Conservation (phyloP, 2,329 filamentous ascomycete genomes). For the Neocucurbitaria cava region DNA sequence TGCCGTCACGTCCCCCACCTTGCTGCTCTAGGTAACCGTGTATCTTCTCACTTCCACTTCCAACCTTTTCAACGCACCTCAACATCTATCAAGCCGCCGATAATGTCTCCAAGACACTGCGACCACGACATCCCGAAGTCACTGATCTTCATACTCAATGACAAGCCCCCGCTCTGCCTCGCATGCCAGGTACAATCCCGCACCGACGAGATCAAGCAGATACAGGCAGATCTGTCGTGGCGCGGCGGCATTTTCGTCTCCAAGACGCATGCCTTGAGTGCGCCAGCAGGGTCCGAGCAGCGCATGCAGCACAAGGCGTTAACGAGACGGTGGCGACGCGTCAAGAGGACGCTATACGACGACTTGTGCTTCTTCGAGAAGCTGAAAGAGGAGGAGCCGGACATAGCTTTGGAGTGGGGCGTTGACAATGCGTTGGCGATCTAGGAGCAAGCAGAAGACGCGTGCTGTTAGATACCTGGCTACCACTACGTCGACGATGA, state of each 20-base stretch:
- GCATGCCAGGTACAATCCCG: constrained; percentile 9
- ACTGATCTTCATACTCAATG: background rate
- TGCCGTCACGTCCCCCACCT: too few species aligned
- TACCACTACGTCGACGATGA: background rate
- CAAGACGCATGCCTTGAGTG: background rate
- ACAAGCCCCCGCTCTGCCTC: constrained; percentile 1
- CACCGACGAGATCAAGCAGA: constrained; percentile 11
- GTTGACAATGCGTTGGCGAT: background rate
- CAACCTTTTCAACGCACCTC: too few species aligned
- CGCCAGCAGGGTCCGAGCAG: background rate
- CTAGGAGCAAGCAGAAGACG: background rate
- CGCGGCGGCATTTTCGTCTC: constrained; percentile 21
- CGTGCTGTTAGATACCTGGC: background rate
- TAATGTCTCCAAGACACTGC: background rate
- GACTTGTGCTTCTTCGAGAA: constrained; percentile 10
- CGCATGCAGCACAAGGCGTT: background rate
- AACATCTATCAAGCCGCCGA: too few species aligned
- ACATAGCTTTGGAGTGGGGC: background rate
- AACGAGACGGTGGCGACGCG: constrained; percentile 2
- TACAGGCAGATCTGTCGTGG: constrained; percentile 5
- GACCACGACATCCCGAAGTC: background rate
- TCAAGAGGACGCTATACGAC: constrained; percentile 6
- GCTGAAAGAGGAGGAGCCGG: constrained; percentile 4
- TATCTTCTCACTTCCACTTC: too few species aligned
- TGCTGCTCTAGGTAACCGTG: too few species aligned